phyloP scores from a whole-genome alignment of 495 filamentous ascomycete species.

The Penicillium taxi region DNA sequence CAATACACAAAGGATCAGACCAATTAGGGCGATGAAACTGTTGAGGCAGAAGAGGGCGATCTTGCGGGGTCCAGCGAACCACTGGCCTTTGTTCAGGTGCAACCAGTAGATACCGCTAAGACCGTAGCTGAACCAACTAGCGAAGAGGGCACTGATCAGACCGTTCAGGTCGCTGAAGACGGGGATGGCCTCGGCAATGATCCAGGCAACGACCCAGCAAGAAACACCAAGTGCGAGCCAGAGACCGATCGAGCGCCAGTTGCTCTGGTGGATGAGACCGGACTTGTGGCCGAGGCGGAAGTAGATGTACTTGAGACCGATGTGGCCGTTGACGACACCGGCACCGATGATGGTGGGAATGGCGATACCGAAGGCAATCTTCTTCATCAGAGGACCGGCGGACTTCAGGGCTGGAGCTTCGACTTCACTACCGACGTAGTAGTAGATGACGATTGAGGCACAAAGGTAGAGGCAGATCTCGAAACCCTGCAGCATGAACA shows the following conservation, averaged over 20 bases:
- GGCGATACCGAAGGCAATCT: constrained; percentile 71
- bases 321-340: constrained; percentile 63
- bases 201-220: constrained; percentile 56
- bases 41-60: constrained; percentile 25
- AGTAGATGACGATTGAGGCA: constrained; percentile 63
- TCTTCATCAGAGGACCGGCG: constrained; percentile 53
- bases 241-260: constrained; percentile 33
- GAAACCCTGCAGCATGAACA: constrained; percentile 54
- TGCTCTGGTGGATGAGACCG: constrained; percentile 46
- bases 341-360: constrained; percentile 64
- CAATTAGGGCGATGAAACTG: constrained; percentile 19
- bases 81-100: constrained; percentile 29
- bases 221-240: constrained; percentile 50
- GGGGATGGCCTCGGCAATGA: constrained; percentile 63
- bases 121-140: constrained; percentile 38
- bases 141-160: constrained; percentile 37
- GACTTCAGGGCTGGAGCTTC: constrained; percentile 63
- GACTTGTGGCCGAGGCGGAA: constrained; percentile 49
- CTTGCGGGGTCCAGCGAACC: constrained; percentile 26
- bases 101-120: constrained; percentile 39
- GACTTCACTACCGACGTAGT: constrained; percentile 59
- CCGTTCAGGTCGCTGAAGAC: constrained; percentile 56
- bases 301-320: constrained; percentile 57
- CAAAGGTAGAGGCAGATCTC: constrained; percentile 63
- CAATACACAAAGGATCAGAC: constrained; percentile 24